Evolutionary conservation across 805 yeast species (phyloP).

Genomic region (Barnettozyma sucrosica): DNA sequence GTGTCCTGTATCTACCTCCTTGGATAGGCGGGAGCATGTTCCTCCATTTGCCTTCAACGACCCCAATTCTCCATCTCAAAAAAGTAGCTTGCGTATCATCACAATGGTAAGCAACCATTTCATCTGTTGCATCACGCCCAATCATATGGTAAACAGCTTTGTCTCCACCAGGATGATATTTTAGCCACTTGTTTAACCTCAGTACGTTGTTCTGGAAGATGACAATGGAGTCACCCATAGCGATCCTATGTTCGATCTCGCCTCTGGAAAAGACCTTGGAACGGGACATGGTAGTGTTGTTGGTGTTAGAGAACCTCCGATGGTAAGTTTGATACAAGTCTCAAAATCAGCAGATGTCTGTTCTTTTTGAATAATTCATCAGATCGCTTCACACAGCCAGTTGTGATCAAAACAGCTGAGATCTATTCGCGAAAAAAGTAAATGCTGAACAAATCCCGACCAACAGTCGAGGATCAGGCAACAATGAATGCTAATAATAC

Average conservation of each 20-base stretch:
- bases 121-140: conserved; percentile 88
- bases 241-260: conserved; percentile 54
- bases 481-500: background rate
- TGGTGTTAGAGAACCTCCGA: background rate
- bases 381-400: background rate
- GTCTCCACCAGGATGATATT: conserved; percentile 83
- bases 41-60: conserved; percentile 58
- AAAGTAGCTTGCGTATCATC: conserved; percentile 50
- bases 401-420: background rate
- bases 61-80: conserved; percentile 58
- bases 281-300: conserved; percentile 12
- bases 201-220: conserved; percentile 58
- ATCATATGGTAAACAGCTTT: conserved; percentile 78
- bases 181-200: conserved; percentile 65
- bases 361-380: background rate
- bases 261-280: conserved; percentile 30
- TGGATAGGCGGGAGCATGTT: conserved; percentile 85
- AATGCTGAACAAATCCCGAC: too few relatives aligned
- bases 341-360: background rate
- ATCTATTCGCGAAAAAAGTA: background rate
- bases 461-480: background rate
- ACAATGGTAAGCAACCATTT: conserved; percentile 78
- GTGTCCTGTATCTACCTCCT: conserved; percentile 51
- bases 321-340: background rate
- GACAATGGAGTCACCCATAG: conserved; percentile 64